phyloP scores from a whole-genome alignment of 2,329 filamentous ascomycete species.

The Corynespora cassiicola region DNA sequence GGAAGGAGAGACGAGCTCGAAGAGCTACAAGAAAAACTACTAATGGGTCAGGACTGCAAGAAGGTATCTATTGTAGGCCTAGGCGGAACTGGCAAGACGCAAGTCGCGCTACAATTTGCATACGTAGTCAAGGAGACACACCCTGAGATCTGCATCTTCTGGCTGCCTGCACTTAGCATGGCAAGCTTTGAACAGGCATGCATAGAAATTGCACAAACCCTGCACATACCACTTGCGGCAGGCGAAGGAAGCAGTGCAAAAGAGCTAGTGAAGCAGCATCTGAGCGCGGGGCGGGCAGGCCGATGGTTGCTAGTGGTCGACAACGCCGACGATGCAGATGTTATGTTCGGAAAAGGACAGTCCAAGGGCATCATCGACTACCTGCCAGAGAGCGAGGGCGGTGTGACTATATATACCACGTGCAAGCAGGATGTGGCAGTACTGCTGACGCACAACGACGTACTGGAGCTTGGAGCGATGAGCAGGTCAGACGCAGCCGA shows the following conservation, averaged over 20 bases:
- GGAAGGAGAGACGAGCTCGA: too few relatives aligned
- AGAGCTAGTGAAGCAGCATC: conserved; percentile 20
- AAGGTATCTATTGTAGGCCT: conserved; percentile 25
- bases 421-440: not conserved
- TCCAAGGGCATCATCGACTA: not conserved
- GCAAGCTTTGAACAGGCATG: conserved; percentile 11
- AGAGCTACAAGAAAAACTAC: conserved; percentile 15
- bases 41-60: conserved; percentile 15
- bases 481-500: not conserved
- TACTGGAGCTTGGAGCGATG: conserved; percentile 9
- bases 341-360: not conserved
- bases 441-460: conserved; percentile 14
- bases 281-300: conserved; percentile 19
- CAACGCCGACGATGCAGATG: conserved; percentile 17
- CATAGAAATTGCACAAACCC: too few relatives aligned
- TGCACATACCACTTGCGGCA: too few relatives aligned
- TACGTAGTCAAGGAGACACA: too few relatives aligned
- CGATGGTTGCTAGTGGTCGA: conserved; percentile 15
- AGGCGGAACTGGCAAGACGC: conserved; percentile 30
- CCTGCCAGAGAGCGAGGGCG: conserved; percentile 1
- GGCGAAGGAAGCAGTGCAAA: too few relatives aligned
- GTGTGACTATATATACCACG: not conserved
- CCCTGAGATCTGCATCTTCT: too few relatives aligned
- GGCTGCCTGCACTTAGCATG: too few relatives aligned
- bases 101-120: conserved; percentile 28